Evolutionary conservation across 768 basidiomycete species (phyloP), one percentile per base, ranked within the genome.

Genomic region (Mycena galopus): DNA sequence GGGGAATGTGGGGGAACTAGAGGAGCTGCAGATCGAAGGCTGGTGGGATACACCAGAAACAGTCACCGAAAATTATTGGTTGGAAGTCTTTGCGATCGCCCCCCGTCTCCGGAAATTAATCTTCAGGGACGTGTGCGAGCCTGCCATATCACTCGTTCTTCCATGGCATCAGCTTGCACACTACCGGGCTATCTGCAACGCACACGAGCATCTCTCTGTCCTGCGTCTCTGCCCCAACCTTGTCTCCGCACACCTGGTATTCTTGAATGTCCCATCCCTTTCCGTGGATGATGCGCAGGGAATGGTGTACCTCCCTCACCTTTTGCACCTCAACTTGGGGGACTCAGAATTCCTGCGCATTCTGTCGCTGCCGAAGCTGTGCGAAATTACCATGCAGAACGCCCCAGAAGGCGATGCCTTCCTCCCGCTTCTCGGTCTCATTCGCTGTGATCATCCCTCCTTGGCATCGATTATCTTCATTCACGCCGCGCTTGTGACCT

Each of bases 131-230:
- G 59, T 63, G 1, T 70, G 69, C 44, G 61, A 70, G 55, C 69
- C 69, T 50, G 60, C 42, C 0, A 29, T 64, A 2, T 70, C 69
- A 8, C 61, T 70, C n/a, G 29, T 58, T 8, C 23, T 70, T 14
- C 62, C 62, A 2, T 63, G 69, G 69, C 32, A 57, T n/a, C 69
- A 70, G 33, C 69, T 70, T 14, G 64, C 61, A 1, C 23, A 58
- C 5, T 58, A 70, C 25, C 62, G 69, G 37, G 61, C 37, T 8
- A 10, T 55, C 30, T 33, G 53, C 51, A 29, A 7, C 6, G 60
- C 37, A 19, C 61, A 63, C 60, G 60, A 69, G 39, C 68, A 69
- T 21, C 23, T 58, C 44, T 10, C 55, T 9, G 69, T 70, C 6
- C 44, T 70, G 8, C 23, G 4, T 4, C 50, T 32, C 44, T 70